Evolutionary conservation across 1,284 basidiomycete genomes (phyloP), one percentile per base, ranked within the genome.

Genomic region (Golubevia pallescens): DNA sequence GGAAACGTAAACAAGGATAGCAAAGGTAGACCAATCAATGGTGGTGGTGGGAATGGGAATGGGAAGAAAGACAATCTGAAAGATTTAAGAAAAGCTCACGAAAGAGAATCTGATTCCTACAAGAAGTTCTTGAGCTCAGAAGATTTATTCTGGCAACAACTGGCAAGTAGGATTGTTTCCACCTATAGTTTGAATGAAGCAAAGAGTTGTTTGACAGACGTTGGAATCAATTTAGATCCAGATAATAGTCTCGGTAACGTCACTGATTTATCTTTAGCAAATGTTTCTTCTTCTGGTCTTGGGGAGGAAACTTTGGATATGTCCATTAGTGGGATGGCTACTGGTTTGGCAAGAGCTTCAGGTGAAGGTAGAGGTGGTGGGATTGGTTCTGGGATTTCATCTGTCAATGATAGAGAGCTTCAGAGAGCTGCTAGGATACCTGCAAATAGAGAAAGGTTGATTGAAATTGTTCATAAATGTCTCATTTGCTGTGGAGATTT

Each of bases 401-500:
- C 24, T 28, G 20, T 5, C 13, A 7, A 7, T 7, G 20, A 21
- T 7, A 32, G 24, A 21, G 54, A 56, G 20, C 54, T 56, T 56
- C 54, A 7, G 10, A 21, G 54, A 60, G 69, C 69, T 7, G 71
- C 73, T 7, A 60, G 66, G 32, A 60, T 75, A 14, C 77, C 78
- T 14, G 64, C 68, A 62, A 77, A 79, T 32, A 61, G 69, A 42
- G 54, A 58, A n/a, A 72, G 77, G 16, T 67, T 81, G n/a, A n/a
- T n/a, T n/a, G n/a, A n/a, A n/a, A n/a, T n/a, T n/a, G n/a, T n/a
- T n/a, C 92, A 92, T 87, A 97, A 95, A 86, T 91, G 92, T 2
- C 88, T 98, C 60, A 92, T 97, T 32, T 97, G 92, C 85, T 89
- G 97, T 20, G 96, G 96, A 16, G 96, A 99, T 83, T 90, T 99